phyloP scores from a whole-genome alignment of 2,329 filamentous ascomycete genomes.

The Ophiosphaerella herpotricha region DNA sequence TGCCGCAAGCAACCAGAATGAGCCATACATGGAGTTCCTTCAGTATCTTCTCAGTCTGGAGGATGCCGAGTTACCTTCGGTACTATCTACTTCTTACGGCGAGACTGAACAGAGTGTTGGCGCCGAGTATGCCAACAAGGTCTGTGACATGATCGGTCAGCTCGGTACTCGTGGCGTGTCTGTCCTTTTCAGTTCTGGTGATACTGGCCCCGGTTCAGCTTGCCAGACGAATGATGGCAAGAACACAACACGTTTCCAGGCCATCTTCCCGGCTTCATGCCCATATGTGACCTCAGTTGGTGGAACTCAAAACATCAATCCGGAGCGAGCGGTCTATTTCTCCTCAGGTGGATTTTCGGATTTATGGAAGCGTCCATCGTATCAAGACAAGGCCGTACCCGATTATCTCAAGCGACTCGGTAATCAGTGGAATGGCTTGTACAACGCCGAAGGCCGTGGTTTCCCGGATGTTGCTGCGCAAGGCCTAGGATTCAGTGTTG shows the following conservation, averaged over 20 bases:
- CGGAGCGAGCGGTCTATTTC: constrained; percentile 47
- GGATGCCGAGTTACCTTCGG: constrained; percentile 44
- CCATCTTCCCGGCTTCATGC: constrained; percentile 54
- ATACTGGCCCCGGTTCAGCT: constrained; percentile 47
- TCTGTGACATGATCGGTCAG: constrained; percentile 47
- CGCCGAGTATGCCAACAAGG: constrained; percentile 42
- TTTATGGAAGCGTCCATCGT: constrained; percentile 48
- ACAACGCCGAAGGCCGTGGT: constrained; percentile 50
- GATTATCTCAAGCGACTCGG: constrained; percentile 49
- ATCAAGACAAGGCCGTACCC: constrained; percentile 48
- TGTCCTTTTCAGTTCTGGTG: constrained; percentile 47
- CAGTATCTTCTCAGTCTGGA: constrained; percentile 39
- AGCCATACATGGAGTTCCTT: constrained; percentile 52
- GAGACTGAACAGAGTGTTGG: constrained; percentile 49
- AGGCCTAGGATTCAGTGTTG: constrained; percentile 39
- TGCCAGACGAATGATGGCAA: constrained; percentile 54
- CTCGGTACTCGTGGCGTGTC: constrained; percentile 48
- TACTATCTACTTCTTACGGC: constrained; percentile 47
- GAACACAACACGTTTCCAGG: constrained; percentile 50
- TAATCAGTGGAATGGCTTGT: constrained; percentile 46
- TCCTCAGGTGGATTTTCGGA: constrained; percentile 55
- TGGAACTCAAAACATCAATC: constrained; percentile 46
- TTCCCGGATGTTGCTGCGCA: constrained; percentile 53
- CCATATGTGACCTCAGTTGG: constrained; percentile 55
- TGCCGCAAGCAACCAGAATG: constrained; percentile 50